A percentile compares a stretch with the other conserved stretches of the same genome.
Conservation (phyloP, 208 protist species). For the Leptomonas pyrrhocoris region DNA sequence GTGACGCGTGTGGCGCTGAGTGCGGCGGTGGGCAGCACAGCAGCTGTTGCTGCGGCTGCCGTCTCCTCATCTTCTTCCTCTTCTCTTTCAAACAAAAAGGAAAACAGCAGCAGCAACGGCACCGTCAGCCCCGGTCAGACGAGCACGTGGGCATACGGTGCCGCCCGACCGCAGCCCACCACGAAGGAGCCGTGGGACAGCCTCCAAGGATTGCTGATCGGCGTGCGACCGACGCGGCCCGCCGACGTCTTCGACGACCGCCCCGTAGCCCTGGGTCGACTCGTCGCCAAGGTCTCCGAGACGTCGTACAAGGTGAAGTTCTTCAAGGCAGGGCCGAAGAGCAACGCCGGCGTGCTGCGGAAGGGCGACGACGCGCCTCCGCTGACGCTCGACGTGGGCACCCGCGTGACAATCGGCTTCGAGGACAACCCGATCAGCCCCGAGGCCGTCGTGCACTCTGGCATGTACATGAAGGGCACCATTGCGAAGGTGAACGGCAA, state of each 20-base stretch:
- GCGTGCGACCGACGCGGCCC: slow-evolving; percentile 49
- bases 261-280: slow-evolving; percentile 57
- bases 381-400: slow-evolving; percentile 40
- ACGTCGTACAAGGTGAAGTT: slow-evolving; percentile 46
- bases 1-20: slow-evolving; percentile 11
- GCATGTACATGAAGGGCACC: slow-evolving; percentile 62
- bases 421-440: slow-evolving; percentile 17
- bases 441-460: slow-evolving; percentile 10
- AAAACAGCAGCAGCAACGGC: background rate
- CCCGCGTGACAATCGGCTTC: slow-evolving; percentile 38
- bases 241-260: slow-evolving; percentile 56
- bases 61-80: background rate
- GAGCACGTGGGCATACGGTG: slow-evolving; percentile 13
- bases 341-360: slow-evolving; percentile 5
- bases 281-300: slow-evolving; percentile 50
- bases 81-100: background rate
- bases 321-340: slow-evolving; percentile 2
- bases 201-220: slow-evolving; percentile 59
- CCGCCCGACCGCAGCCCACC: slow-evolving; percentile 18
- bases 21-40: background rate
- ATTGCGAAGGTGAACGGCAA: slow-evolving; percentile 80
- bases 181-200: slow-evolving; percentile 43
- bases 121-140: slow-evolving; percentile 1
- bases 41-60: background rate
- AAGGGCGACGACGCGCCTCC: slow-evolving; percentile 21